A percentile compares a stretch with the other conserved stretches of the same genome.
Conservation (phyloP, 495 filamentous ascomycete species). For the Aspergillus hancockii region DNA sequence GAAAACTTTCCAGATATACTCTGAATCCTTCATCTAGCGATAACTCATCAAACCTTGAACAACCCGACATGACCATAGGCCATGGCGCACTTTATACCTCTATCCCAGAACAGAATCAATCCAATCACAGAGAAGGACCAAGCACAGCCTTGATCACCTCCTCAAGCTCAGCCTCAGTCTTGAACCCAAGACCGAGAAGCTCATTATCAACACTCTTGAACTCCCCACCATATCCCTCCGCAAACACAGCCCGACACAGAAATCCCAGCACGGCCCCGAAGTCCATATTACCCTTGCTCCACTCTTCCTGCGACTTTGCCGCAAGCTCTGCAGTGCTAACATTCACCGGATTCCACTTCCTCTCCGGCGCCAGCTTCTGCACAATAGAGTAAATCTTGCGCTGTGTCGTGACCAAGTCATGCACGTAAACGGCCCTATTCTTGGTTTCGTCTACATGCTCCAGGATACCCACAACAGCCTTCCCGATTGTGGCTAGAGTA, state of each 20-base stretch:
- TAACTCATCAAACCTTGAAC: too few species aligned
- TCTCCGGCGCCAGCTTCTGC: constrained; percentile 8
- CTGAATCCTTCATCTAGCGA: too few species aligned
- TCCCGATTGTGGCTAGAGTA: constrained; percentile 1
- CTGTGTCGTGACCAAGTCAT: constrained; percentile 10
- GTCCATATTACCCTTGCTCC: neutral
- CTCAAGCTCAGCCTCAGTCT: constrained; percentile 12
- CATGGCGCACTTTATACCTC: too few species aligned
- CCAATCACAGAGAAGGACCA: neutral
- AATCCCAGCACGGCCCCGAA: constrained; percentile 10
- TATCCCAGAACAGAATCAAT: too few species aligned
- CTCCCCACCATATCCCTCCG: constrained; percentile 18
- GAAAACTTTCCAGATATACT: too few species aligned
- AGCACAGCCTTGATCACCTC: neutral
- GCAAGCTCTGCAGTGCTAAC: constrained; percentile 15
- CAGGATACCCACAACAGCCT: constrained; percentile 1
- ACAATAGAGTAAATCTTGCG: constrained; percentile 8
- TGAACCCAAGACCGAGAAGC: constrained; percentile 13
- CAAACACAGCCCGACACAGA: constrained; percentile 11
- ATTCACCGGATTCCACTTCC: constrained; percentile 7
- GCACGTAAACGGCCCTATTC: constrained; percentile 7
- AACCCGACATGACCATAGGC: too few species aligned
- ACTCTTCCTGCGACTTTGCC: neutral
- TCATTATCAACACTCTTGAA: constrained; percentile 17
- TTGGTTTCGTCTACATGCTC: constrained; percentile 4